Evolutionary conservation across 331 rosid genomes (phyloP).

Genomic region (Dryas integrifolia): DNA sequence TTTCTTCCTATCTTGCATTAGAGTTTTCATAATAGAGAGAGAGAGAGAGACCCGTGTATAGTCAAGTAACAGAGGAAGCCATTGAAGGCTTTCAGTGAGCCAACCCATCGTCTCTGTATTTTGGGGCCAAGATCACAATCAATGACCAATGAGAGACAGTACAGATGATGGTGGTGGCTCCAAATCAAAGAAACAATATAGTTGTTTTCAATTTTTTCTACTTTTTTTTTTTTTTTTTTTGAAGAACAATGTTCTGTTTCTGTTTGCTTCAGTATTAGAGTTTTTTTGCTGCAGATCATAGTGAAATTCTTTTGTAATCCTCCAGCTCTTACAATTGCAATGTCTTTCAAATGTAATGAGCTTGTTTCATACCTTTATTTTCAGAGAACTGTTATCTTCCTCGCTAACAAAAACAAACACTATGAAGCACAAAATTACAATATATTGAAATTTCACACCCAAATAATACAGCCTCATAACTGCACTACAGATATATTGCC

Average conservation of each 20-base stretch:
- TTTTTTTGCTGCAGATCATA: slow-evolving; percentile 33
- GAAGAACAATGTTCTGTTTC: slow-evolving; percentile 24
- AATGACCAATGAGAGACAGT: slow-evolving; percentile 6
- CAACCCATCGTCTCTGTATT: slow-evolving; percentile 26
- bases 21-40: neutral
- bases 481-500: no score
- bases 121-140: slow-evolving; percentile 19
- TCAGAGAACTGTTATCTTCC: neutral
- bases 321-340: slow-evolving; percentile 27
- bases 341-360: slow-evolving; percentile 22
- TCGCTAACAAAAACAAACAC: no score
- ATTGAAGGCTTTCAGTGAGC: slow-evolving; percentile 38
- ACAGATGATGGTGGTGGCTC: slow-evolving; percentile 36
- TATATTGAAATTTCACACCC: no score
- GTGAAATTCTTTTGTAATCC: slow-evolving; percentile 47
- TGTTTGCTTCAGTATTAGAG: slow-evolving; percentile 39
- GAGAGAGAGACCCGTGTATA: slow-evolving; percentile 49
- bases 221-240: slow-evolving; percentile 21
- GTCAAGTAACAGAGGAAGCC: slow-evolving; percentile 43
- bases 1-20: slow-evolving; percentile 12
- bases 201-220: slow-evolving; percentile 5
- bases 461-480: no score
- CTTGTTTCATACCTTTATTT: neutral
- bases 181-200: slow-evolving; percentile 25
- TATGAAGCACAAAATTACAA: no score